Percentiles rank a stretch among this genome's conserved stretches.
These are phyloP conservation scores for Dryadomyces sulphureus DNA, from an alignment of 2,329 filamentous ascomycete species.

Conservation along the genomic window DNA sequence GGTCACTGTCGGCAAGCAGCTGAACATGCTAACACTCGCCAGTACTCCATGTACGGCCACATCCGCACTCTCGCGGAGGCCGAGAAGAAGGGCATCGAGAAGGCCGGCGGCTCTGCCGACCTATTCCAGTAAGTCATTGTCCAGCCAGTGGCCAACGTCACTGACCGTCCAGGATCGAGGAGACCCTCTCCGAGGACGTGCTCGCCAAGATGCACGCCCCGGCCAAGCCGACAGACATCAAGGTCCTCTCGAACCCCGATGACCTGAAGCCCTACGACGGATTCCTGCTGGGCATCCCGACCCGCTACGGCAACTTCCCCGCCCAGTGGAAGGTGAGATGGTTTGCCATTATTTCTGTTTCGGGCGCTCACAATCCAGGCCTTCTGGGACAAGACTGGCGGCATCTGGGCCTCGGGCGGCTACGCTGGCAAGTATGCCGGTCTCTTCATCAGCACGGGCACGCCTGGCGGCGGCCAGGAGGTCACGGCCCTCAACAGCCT, in stretches of 20 bases:
- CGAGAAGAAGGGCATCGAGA: slow-evolving; percentile 80
- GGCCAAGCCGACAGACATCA: slow-evolving; percentile 52
- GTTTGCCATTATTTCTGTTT: not conserved
- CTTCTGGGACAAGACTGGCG: slow-evolving; percentile 83
- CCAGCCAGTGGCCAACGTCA: not conserved
- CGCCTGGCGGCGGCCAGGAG: slow-evolving; percentile 83
- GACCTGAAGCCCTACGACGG: slow-evolving; percentile 66
- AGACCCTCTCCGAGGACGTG: slow-evolving; percentile 77
- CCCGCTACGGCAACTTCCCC: slow-evolving; percentile 92
- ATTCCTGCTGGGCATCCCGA: slow-evolving; percentile 88
- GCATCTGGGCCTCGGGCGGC: slow-evolving; percentile 64
- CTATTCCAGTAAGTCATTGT: slow-evolving; percentile 56
- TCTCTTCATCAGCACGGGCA: slow-evolving; percentile 78
- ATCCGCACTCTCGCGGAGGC: slow-evolving; percentile 72
- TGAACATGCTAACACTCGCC: slow-evolving; percentile 1
- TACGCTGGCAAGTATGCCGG: slow-evolving; percentile 84
- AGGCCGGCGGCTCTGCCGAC: slow-evolving; percentile 68
- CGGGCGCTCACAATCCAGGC: slow-evolving; percentile 18
- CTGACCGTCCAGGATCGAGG: slow-evolving; percentile 42
- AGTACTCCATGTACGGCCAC: slow-evolving; percentile 95
- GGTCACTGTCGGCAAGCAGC: not conserved
- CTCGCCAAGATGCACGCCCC: slow-evolving; percentile 85
- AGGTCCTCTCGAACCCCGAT: slow-evolving; percentile 41
- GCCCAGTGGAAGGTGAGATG: slow-evolving; percentile 66
- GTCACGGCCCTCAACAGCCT: slow-evolving; percentile 66